Conservation (phyloP, 2,329 filamentous ascomycete species). For the Aspergillus amoenus region DNA sequence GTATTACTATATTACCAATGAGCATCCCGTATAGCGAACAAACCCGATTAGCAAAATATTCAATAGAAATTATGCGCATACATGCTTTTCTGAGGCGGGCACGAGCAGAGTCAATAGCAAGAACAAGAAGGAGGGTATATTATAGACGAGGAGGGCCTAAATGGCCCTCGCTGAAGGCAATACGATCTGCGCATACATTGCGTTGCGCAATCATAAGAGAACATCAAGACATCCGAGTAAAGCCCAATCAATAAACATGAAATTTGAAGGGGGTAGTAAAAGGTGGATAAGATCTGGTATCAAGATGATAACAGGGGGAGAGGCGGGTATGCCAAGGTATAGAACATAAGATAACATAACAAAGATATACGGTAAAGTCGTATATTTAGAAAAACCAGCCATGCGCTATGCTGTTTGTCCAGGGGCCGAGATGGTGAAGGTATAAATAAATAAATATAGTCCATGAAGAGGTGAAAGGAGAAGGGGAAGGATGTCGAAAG, state of each 20-base stretch:
- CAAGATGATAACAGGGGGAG: not conserved
- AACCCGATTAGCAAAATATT: not conserved
- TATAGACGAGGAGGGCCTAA: not conserved
- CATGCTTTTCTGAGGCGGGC: not conserved
- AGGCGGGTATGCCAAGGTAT: conserved; percentile 14
- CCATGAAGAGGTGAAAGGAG: conserved; percentile 12
- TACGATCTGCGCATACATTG: not conserved
- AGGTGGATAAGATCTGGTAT: conserved; percentile 1
- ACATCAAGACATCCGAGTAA: conserved; percentile 6
- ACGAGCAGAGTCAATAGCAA: not conserved
- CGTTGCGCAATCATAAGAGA: conserved; percentile 1
- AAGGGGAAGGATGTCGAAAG: conserved; percentile 10
- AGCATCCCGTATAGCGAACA: not conserved
- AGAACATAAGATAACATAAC: conserved; percentile 15
- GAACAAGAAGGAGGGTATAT: not conserved
- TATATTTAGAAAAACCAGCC: conserved; percentile 11
- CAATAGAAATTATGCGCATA: not conserved
- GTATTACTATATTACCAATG: not conserved
- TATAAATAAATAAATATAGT: conserved; percentile 21
- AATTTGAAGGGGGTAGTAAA: not conserved
- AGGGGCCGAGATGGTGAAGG: conserved; percentile 9
- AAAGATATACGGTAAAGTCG: conserved; percentile 15
- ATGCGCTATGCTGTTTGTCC: conserved; percentile 10
- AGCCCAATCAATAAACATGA: not conserved
- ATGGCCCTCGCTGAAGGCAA: not conserved